Base-by-base conservation (phyloP, 2,329 filamentous ascomycete species). In the Parascedosporium putredinis region DNA sequence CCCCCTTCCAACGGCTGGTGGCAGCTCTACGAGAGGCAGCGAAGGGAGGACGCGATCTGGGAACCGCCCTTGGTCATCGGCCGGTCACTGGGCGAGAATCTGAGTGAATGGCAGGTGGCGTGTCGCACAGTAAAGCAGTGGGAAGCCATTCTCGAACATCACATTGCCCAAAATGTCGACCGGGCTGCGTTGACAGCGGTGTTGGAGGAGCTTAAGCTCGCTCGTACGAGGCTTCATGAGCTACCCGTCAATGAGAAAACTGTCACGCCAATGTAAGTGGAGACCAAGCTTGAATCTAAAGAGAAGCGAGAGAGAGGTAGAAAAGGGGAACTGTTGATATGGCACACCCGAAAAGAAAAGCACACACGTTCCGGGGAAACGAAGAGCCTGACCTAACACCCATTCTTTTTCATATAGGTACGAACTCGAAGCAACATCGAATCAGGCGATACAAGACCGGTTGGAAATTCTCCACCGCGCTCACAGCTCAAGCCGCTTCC, bases 91-190 rank as follows among this genome's bases (percentile, higher is more conserved):
- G 64, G 64, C 4, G 62, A 63, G 22, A 63, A 67, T 27, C 56
- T 67, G 43, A 68, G 62, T 31, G 55, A 55, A 7, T 60, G 67
- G 36, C 61, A 69, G 53, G 53, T 61, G 22, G 68, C 68, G 23
- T 56, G 66, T 33, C 61, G 65, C 9, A 62, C 65, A 38, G 62
- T 70, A 5, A 53, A 61, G 44, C 67, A 66, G 44, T 63, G 64
- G 50, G 59, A 58, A 31, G 64, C 55, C 33, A 65, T 67, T 38
- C 53, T 60, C 42, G 51, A 59, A 48, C 44, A 59, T 29, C 52
- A 58, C 40, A 58, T 59, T n/a, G 56, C 57, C 16, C 31, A 52
- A n/a, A 36, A 40, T n/a, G 51, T 27, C 12, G 46, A 51, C 16
- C 52, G 50, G 44, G 46, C 22, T 48, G 50, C 2, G 4, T 55